Percentiles rank a stretch among this genome's conserved stretches.
Conservation (phyloP, 2,329 filamentous ascomycete species). For the Colletotrichum sp. region DNA sequence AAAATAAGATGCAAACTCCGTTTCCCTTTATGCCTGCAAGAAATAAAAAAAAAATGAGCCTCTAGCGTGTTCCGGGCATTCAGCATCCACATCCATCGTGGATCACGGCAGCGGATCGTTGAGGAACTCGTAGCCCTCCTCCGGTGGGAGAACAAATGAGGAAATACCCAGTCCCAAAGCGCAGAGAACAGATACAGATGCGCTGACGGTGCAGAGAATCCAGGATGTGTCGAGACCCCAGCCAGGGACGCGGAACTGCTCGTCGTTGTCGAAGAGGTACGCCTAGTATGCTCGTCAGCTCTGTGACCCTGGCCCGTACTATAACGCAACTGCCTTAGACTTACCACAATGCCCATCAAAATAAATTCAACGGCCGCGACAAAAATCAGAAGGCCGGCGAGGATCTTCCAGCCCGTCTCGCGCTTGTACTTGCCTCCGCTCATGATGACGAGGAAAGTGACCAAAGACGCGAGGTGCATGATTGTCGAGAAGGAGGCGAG, state of each 20-base stretch:
- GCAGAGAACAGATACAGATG: slow-evolving; percentile 54
- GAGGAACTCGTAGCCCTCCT: slow-evolving; percentile 84
- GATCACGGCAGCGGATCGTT: slow-evolving; percentile 40
- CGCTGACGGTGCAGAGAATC: slow-evolving; percentile 69
- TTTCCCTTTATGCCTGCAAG: background rate
- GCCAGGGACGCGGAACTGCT: slow-evolving; percentile 78
- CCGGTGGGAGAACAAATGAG: slow-evolving; percentile 73
- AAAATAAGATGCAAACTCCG: background rate
- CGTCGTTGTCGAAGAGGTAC: slow-evolving; percentile 82
- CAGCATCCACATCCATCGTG: background rate
- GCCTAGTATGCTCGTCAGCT: slow-evolving; percentile 58
- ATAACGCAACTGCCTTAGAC: slow-evolving; percentile 35
- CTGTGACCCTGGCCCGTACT: background rate
- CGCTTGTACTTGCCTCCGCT: slow-evolving; percentile 80
- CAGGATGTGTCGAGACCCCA: slow-evolving; percentile 84
- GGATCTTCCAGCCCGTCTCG: slow-evolving; percentile 81
- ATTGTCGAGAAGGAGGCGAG: slow-evolving; percentile 84
- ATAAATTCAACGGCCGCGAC: slow-evolving; percentile 74
- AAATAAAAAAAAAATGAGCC: background rate
- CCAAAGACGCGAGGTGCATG: slow-evolving; percentile 80
- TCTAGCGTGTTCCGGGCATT: background rate
- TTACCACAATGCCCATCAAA: slow-evolving; percentile 83
- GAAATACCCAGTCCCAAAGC: slow-evolving; percentile 68
- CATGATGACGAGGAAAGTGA: slow-evolving; percentile 79
- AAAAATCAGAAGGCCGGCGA: slow-evolving; percentile 68